Conservation (phyloP, 768 basidiomycete genomes). For the Kwoniella dejecticola region DNA sequence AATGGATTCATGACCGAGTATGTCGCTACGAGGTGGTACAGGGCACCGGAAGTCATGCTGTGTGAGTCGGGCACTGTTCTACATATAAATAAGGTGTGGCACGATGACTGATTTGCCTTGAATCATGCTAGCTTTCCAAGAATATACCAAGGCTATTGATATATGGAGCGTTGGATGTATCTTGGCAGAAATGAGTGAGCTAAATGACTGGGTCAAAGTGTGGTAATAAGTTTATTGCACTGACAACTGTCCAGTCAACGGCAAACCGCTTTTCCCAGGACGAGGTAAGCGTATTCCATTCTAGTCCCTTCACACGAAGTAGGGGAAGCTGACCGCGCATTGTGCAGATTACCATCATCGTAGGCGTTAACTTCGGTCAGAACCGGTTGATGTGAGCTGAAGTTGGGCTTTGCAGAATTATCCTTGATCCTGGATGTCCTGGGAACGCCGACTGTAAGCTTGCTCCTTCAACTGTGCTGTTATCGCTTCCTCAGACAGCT, state of each 20-base stretch:
- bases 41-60: constrained; percentile 61
- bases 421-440: constrained; percentile 92
- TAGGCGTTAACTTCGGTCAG: constrained; percentile 50
- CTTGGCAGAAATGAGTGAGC: constrained; percentile 46
- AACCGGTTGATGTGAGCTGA: too few species aligned
- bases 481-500: too few species aligned
- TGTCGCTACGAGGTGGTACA: constrained; percentile 82
- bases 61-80: constrained; percentile 35
- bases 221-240: constrained; percentile 60
- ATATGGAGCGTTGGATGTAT: constrained; percentile 57
- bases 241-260: constrained; percentile 67
- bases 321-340: background rate
- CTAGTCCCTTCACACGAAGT: background rate
- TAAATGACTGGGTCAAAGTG: constrained; percentile 59
- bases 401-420: constrained; percentile 59
- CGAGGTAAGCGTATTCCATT: constrained; percentile 63
- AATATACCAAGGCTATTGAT: constrained; percentile 61
- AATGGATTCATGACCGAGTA: constrained; percentile 83
- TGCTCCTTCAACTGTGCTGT: too few species aligned
- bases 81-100: background rate
- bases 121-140: constrained; percentile 53
- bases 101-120: background rate
- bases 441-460: constrained; percentile 60
- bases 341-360: constrained; percentile 69
- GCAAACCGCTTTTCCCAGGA: constrained; percentile 94